Percentiles rank a stretch among this genome's conserved stretches.
Conservation (phyloP, 2,329 filamentous ascomycete genomes). For the Grosmannia clavigera region DNA sequence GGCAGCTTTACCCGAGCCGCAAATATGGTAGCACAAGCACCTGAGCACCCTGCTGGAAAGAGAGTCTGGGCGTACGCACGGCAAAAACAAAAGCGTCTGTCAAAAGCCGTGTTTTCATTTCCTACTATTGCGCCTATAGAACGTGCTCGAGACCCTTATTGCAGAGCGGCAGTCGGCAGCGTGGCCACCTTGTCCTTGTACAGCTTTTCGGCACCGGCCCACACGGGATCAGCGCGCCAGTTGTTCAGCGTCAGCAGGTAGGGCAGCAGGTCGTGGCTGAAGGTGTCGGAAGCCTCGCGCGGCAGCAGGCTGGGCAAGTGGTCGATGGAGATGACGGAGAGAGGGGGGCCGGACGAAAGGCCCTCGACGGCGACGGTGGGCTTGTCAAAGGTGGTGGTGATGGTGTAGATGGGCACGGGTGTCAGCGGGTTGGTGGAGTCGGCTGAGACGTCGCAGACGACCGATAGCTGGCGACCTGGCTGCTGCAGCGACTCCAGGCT, state of each 20-base stretch:
- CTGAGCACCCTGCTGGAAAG: background rate
- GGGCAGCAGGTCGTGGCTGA: constrained; percentile 66
- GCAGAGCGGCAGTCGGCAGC: constrained; percentile 7
- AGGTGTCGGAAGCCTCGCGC: constrained; percentile 73
- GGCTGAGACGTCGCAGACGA: constrained; percentile 69
- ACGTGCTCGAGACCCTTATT: background rate
- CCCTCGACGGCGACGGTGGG: constrained; percentile 69
- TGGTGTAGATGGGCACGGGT: constrained; percentile 63
- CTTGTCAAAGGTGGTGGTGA: constrained; percentile 76
- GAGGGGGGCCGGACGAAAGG: constrained; percentile 37
- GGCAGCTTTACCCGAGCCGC: background rate
- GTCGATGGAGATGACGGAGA: constrained; percentile 80
- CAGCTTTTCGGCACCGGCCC: constrained; percentile 71
- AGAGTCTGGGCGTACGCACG: too few relatives aligned
- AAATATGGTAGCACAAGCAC: background rate
- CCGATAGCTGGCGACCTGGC: constrained; percentile 59
- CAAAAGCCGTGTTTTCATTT: too few relatives aligned
- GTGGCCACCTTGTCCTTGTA: constrained; percentile 64
- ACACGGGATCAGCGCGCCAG: constrained; percentile 61
- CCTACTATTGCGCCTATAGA: too few relatives aligned
- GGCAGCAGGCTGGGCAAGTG: constrained; percentile 75
- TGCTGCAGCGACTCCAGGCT: constrained; percentile 55
- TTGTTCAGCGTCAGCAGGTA: constrained; percentile 68
- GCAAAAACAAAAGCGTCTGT: too few relatives aligned
- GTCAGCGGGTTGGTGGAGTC: constrained; percentile 58